phyloP scores from a whole-genome alignment of 2,329 filamentous ascomycete species.

The Apiospora pterosperma region DNA sequence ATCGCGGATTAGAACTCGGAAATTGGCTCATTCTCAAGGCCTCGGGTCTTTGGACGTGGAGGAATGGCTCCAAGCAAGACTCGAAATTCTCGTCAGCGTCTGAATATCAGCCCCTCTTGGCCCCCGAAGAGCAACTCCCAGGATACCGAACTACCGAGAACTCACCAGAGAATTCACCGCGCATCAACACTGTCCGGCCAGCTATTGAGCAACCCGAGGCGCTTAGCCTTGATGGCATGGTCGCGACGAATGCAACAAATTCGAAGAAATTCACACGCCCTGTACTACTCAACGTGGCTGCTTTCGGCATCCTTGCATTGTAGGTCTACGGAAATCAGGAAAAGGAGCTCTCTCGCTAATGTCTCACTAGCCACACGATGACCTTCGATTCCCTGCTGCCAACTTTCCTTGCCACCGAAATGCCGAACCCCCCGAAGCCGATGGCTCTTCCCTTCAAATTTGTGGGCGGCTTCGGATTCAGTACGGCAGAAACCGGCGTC shows the following conservation, averaged over 20 bases:
- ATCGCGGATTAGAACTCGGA: slow-evolving; percentile 74
- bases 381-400: slow-evolving; percentile 93
- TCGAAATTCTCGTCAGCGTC: slow-evolving; percentile 32
- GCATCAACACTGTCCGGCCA: slow-evolving; percentile 23
- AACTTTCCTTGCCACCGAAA: slow-evolving; percentile 76
- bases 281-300: slow-evolving; percentile 81
- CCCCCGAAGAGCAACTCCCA: slow-evolving; percentile 59
- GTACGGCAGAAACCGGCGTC: slow-evolving; percentile 79
- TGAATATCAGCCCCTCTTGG: slow-evolving; percentile 60
- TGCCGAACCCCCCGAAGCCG: slow-evolving; percentile 45
- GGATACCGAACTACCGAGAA: slow-evolving; percentile 63
- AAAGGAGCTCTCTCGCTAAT: background rate
- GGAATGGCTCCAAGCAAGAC: background rate
- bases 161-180: slow-evolving; percentile 45
- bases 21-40: slow-evolving; percentile 59
- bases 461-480: slow-evolving; percentile 77
- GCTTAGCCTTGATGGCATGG: slow-evolving; percentile 28
- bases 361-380: slow-evolving; percentile 75
- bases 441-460: slow-evolving; percentile 80
- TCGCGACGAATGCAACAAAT: background rate
- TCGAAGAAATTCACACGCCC: slow-evolving; percentile 67
- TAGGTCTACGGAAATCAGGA: slow-evolving; percentile 45
- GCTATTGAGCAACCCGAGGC: slow-evolving; percentile 32
- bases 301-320: slow-evolving; percentile 92
- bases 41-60: slow-evolving; percentile 25